These are phyloP conservation scores for Histomonas meleagridis DNA, from an alignment of 208 protist species.

Conservation along the genomic window DNA sequence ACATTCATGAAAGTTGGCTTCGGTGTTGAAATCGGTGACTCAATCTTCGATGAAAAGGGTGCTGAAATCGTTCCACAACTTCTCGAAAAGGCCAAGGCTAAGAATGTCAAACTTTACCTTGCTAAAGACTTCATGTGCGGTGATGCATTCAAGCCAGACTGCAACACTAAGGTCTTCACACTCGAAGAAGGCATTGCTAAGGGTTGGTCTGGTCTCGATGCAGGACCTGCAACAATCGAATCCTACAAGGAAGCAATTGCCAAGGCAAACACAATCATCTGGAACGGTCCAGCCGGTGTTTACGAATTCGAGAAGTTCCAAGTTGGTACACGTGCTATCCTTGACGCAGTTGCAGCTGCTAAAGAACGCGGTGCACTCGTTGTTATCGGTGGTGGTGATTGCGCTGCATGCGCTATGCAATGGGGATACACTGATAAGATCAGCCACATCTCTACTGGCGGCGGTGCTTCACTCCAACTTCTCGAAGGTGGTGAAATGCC, in stretches of 20 bases:
- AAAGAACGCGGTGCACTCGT: constrained; percentile 41
- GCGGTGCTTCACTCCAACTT: constrained; percentile 93
- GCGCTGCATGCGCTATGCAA: constrained; percentile 40
- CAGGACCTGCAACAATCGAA: constrained; percentile 51
- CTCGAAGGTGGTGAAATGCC: constrained; percentile 75
- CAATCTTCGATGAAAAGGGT: constrained; percentile 56
- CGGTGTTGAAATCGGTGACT: constrained; percentile 54
- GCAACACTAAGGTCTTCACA: constrained; percentile 39
- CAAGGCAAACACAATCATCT: constrained; percentile 49
- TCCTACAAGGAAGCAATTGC: constrained; percentile 37
- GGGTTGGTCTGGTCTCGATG: constrained; percentile 59
- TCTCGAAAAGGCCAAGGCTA: constrained; percentile 54
- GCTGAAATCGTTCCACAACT: constrained; percentile 54
- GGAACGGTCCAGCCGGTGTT: constrained; percentile 56
- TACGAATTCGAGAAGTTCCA: constrained; percentile 51
- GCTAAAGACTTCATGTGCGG: constrained; percentile 56
- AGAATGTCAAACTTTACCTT: constrained; percentile 82
- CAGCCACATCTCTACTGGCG: constrained; percentile 90
- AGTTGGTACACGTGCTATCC: constrained; percentile 46
- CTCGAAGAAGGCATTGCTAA: constrained; percentile 52
- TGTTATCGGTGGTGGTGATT: constrained; percentile 53
- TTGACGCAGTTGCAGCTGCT: constrained; percentile 43
- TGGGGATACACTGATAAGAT: constrained; percentile 62
- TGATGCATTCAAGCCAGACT: constrained; percentile 43
- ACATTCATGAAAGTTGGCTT: constrained; percentile 73